Base-by-base conservation (phyloP, 2,329 filamentous ascomycete species). In the Sporothrix curviconia region DNA sequence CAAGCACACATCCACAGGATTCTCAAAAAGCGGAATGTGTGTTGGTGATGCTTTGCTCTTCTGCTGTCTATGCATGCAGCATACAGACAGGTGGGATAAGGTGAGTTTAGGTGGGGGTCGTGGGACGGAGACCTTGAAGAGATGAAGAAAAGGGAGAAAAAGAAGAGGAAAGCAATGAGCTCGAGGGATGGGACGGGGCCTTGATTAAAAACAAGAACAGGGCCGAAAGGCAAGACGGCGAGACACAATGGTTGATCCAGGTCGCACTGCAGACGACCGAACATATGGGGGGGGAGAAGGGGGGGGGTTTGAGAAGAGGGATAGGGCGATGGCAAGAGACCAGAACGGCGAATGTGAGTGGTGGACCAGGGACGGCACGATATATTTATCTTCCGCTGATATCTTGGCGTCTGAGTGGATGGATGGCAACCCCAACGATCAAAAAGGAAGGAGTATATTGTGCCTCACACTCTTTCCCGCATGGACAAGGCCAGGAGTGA, bases 401-500 rank as follows among this genome's bases (percentile, higher is more conserved):
- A 36, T 51, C 46, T 19, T 15, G 49, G 15, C 12, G 15, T 15
- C 17, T 19, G 24, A 14, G 3, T 7, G 32, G 7, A 36, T 36
- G 44, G 37, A 30, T 24, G 30, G 15, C 22, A 43, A 11, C 44
- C 42, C 47, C 28, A 19, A 34, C 15, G 19, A 50, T 57, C 15
- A 52, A 52, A 57, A 42, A 57, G 55, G 55, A 57, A 57, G 47
- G 55, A 37, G 55, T 51, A 52, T 52, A 52, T 56, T 43, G 34
- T 40, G 39, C 25, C 30, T 22, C 42, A 32, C 55, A 57, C 55
- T 44, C 30, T 32, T 6, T 11, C 28, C 6, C 11, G 11, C 28
- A 32, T 32, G 5, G 11, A 11, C 5, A 5, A 11, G 28, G 28
- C 28, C 6, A 32, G 28, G 5, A 11, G 28, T 32, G 28, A 11